Evolutionary conservation across 2,329 filamentous ascomycete genomes (phyloP), one percentile per base, ranked within the genome.

Genomic region (Blastomyces parvus): DNA sequence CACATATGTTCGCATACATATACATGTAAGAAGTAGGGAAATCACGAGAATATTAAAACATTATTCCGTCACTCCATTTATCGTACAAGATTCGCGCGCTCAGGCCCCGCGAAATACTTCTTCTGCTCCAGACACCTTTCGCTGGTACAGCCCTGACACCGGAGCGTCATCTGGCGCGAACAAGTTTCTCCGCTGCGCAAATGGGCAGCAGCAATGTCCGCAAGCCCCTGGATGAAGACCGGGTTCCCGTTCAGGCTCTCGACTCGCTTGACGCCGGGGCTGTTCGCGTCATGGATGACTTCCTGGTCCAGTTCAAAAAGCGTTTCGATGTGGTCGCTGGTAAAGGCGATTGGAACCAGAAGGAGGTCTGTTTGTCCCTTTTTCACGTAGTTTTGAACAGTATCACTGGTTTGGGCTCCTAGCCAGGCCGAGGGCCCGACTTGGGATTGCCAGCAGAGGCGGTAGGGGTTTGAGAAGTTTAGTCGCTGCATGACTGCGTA

Each of bases 291-390:
- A 64, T 90, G 89, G 71, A 99, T 97, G 48, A 99, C 91, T 77
- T 99, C 94, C 70, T 90, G 83, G 74, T 99, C 94, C 61, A 99
- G 80, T 76, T 99, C 94, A 74, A 88, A 97, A 0, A 99, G 81
- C 0, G 94, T 99, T 79, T 99, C 94, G 69, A 99, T 99, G 74
- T 99, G 94, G 71, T 99, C 94, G n/a, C 90, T 96, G 0, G 94
- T 99, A 74, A 99, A 99, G 6, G 94, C 94, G 67, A 99, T 95
- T 0, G 94, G 94, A 63, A 99, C 91, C 7, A 99, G 82, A 1
- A 97, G 82, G 62, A 99, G 82, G 72, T 99, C 91, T 62, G 88
- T 96, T 72, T 97, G 90, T 0, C 93, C 94, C 76, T 94, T 91
- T 72, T 89, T 86, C 68, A 97, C 86, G 73, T 97, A 95, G 65